A percentile compares a stretch with the other conserved stretches of the same genome.
Evolutionary conservation across 306 rosid genomes (phyloP).

Genomic region (Fragaria iinumae): DNA sequence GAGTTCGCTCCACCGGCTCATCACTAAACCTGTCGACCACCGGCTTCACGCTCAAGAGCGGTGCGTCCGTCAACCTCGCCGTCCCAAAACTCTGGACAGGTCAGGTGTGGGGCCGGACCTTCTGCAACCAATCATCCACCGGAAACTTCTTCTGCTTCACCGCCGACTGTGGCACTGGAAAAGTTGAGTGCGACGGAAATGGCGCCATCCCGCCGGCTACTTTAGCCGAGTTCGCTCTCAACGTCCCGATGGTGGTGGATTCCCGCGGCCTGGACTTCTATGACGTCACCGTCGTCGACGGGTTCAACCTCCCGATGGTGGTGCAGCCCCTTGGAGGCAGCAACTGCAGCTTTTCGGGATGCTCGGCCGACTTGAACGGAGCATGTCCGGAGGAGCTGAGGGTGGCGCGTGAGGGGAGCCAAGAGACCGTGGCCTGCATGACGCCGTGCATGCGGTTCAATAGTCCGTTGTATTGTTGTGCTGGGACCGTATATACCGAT

Average conservation of each 20-base stretch:
- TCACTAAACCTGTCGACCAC: slow-evolving; percentile 63
- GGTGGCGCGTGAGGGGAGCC: slow-evolving; percentile 41
- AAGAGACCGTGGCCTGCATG: slow-evolving; percentile 68
- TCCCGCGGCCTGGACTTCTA: slow-evolving; percentile 57
- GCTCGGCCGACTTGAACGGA: slow-evolving; percentile 71
- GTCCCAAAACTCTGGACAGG: slow-evolving; percentile 82
- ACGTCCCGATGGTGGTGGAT: background rate
- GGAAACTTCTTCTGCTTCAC: slow-evolving; percentile 69
- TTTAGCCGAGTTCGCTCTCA: slow-evolving; percentile 77
- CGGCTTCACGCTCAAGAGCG: slow-evolving; percentile 61
- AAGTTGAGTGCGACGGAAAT: slow-evolving; percentile 53
- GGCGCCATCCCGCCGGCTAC: slow-evolving; percentile 85
- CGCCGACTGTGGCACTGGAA: slow-evolving; percentile 83
- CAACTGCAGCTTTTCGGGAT: slow-evolving; percentile 68
- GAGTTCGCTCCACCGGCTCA: slow-evolving; percentile 57
- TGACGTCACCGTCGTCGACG: slow-evolving; percentile 86
- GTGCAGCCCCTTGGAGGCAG: slow-evolving; percentile 69
- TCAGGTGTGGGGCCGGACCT: slow-evolving; percentile 83
- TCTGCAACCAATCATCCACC: slow-evolving; percentile 46
- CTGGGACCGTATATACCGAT: background rate
- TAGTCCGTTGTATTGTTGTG: slow-evolving; percentile 46
- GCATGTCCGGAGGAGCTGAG: slow-evolving; percentile 54
- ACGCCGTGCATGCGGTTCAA: slow-evolving; percentile 91
- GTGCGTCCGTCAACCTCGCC: slow-evolving; percentile 38
- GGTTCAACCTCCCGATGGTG: slow-evolving; percentile 87